phyloP scores from a whole-genome alignment of 495 filamentous ascomycete species.

The Evernia prunastri region DNA sequence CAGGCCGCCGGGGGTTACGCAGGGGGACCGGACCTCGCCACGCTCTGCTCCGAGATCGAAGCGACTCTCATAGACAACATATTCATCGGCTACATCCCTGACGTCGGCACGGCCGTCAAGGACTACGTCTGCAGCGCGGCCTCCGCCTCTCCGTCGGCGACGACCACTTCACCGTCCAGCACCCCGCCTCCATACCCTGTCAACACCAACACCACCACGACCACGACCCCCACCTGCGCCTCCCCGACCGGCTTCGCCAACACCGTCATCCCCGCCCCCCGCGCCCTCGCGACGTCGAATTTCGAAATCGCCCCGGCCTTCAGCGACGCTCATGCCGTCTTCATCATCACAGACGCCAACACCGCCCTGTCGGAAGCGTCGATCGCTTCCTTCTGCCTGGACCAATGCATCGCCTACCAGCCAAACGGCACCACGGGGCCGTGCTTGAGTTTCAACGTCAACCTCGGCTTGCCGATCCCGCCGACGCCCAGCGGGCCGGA shows the following conservation, averaged over 20 bases:
- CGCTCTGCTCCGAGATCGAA: slow-evolving; percentile 21
- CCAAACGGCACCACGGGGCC: slow-evolving; percentile 9
- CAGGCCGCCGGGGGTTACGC: slow-evolving; percentile 14
- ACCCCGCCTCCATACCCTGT: background rate
- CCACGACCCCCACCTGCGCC: slow-evolving; percentile 1
- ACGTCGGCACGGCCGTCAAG: slow-evolving; percentile 16
- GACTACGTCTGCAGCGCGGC: slow-evolving; percentile 19
- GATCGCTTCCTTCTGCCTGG: background rate
- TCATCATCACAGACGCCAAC: background rate
- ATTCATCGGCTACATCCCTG: slow-evolving; percentile 10
- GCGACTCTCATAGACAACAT: slow-evolving; percentile 15
- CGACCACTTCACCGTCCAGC: background rate
- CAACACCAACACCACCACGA: background rate
- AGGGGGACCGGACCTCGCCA: slow-evolving; percentile 17
- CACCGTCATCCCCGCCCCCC: slow-evolving; percentile 1
- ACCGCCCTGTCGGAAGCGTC: background rate
- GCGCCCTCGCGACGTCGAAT: background rate
- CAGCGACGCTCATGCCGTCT: background rate
- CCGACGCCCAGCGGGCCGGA: background rate
- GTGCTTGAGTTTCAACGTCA: slow-evolving; percentile 8
- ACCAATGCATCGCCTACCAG: background rate
- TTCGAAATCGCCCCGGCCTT: slow-evolving; percentile 9
- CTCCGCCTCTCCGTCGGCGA: background rate
- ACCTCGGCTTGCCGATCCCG: slow-evolving; percentile 5
- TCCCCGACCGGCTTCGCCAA: slow-evolving; percentile 15